Evolutionary conservation across 2,329 filamentous ascomycete species (phyloP).

Genomic region (Neodidymelliopsis sp.): DNA sequence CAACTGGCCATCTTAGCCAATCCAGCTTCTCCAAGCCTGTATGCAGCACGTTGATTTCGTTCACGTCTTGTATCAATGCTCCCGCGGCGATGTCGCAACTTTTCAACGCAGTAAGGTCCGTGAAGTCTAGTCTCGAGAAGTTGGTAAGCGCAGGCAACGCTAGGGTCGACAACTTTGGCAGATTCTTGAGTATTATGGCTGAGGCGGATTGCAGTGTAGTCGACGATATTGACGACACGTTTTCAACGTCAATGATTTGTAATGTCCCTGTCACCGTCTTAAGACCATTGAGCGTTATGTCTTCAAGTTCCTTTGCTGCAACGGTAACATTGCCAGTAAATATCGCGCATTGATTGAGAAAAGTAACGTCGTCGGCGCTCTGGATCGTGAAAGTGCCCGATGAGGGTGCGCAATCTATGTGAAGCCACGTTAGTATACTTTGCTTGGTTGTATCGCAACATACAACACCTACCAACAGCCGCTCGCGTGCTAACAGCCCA

Average conservation of each 20-base stretch:
- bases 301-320: conserved; percentile 22
- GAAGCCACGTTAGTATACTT: conserved; percentile 7
- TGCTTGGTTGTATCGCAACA: neutral
- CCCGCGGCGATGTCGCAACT: conserved; percentile 19
- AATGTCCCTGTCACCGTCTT: conserved; percentile 22
- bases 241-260: conserved; percentile 19
- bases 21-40: conserved; percentile 27
- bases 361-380: conserved; percentile 24
- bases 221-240: conserved; percentile 26
- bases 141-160: conserved; percentile 25
- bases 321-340: conserved; percentile 30
- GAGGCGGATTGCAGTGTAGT: conserved; percentile 18
- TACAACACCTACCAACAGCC: conserved; percentile 2
- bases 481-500: conserved; percentile 9
- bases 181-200: conserved; percentile 24
- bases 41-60: conserved; percentile 25
- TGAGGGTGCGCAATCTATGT: conserved; percentile 25
- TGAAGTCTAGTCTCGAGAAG: conserved; percentile 22
- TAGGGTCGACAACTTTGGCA: conserved; percentile 28
- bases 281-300: conserved; percentile 27
- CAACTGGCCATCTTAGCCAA: conserved; percentile 34
- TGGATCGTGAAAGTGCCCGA: conserved; percentile 24
- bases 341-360: conserved; percentile 21
- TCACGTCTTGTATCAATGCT: conserved; percentile 17
- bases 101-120: conserved; percentile 19